A percentile compares a stretch with the other conserved stretches of the same genome.
Evolutionary conservation across 176 grass and related monocot species (phyloP).

Genomic region (Phoenix roebelenii): DNA sequence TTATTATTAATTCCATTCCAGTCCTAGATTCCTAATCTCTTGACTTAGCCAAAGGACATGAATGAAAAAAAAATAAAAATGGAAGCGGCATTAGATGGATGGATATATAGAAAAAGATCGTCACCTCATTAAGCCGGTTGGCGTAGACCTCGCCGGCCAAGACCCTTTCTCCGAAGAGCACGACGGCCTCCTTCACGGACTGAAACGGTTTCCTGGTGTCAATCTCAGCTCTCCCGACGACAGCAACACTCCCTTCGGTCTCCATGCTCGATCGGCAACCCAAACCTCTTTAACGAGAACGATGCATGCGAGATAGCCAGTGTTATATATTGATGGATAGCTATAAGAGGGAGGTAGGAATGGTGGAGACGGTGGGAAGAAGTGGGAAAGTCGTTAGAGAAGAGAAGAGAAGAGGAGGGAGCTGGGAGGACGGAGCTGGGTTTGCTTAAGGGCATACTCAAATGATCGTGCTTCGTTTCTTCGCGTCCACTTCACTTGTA

Average conservation of each 20-base stretch:
- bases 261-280: neutral
- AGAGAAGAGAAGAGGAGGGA: neutral
- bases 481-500: slow-evolving; percentile 25
- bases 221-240: slow-evolving; percentile 2
- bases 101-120: neutral
- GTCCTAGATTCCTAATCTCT: too few relatives aligned
- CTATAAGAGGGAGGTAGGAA: neutral
- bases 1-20: too few relatives aligned
- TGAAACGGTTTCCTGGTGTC: slow-evolving; percentile 24
- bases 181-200: slow-evolving; percentile 32
- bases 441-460: neutral
- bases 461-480: slow-evolving; percentile 14
- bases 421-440: neutral
- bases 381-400: slow-evolving; percentile 12
- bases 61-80: too few relatives aligned
- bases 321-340: neutral
- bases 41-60: too few relatives aligned
- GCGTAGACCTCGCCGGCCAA: slow-evolving; percentile 4
- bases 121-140: neutral
- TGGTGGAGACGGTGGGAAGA: neutral
- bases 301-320: neutral
- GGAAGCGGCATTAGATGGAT: too few relatives aligned
- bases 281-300: too few relatives aligned
- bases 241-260: neutral
- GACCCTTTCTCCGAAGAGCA: slow-evolving; percentile 3